phyloP scores from a whole-genome alignment of 345 rosid species.

The Linum tenue region DNA sequence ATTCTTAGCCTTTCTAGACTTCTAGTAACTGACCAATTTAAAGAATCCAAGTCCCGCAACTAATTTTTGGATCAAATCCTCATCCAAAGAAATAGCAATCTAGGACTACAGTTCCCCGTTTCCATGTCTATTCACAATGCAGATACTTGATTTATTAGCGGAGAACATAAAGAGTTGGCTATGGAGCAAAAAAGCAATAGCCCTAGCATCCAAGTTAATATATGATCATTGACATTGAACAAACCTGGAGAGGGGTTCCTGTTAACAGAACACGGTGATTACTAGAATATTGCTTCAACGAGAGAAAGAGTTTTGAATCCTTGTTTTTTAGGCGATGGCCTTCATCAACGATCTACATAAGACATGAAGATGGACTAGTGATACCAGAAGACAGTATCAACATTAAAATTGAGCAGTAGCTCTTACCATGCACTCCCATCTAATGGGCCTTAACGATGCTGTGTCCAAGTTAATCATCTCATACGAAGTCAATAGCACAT shows the following conservation, averaged over 20 bases:
- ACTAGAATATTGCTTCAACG: slow-evolving; percentile 80
- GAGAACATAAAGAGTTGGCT: background rate
- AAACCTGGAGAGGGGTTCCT: slow-evolving; percentile 99
- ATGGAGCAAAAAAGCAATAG: slow-evolving; percentile 4
- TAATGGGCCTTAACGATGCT: slow-evolving; percentile 72
- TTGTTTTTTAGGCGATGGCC: slow-evolving; percentile 98
- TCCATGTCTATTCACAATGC: background rate
- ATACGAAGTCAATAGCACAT: slow-evolving; percentile 94
- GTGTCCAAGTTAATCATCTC: slow-evolving; percentile 93
- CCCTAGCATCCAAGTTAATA: background rate
- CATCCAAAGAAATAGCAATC: background rate
- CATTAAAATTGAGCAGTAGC: slow-evolving; percentile 11
- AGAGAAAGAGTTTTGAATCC: slow-evolving; percentile 86
- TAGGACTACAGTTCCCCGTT: background rate
- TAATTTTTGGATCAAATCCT: background rate
- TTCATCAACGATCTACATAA: slow-evolving; percentile 91
- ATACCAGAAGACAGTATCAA: slow-evolving; percentile 10
- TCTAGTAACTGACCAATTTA: background rate
- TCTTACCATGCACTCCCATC: slow-evolving; percentile 98
- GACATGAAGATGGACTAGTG: slow-evolving; percentile 21
- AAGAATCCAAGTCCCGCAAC: background rate
- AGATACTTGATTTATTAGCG: background rate
- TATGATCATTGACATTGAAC: slow-evolving; percentile 16
- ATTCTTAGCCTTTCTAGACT: background rate
- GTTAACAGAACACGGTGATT: slow-evolving; percentile 91